These are phyloP conservation scores for Colletotrichum tamarilloi DNA, from an alignment of 2,329 filamentous ascomycete species.

Conservation along the genomic window DNA sequence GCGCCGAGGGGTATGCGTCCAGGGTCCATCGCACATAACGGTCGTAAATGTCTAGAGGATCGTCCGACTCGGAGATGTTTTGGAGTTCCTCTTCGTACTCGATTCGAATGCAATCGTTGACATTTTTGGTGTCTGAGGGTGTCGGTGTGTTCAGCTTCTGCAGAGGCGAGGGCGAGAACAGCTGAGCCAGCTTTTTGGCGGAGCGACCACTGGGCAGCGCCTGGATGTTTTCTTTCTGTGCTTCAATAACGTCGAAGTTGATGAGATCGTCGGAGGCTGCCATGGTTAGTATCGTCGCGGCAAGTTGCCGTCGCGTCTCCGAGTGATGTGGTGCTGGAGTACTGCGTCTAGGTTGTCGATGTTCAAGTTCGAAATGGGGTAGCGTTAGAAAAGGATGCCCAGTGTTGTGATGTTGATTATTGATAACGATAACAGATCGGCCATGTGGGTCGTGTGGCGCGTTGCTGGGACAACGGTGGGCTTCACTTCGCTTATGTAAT, in stretches of 20 bases:
- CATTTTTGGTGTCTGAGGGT: slow-evolving; percentile 77
- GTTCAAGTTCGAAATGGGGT: slow-evolving; percentile 13
- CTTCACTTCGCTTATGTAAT: slow-evolving; percentile 37
- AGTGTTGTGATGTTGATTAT: slow-evolving; percentile 37
- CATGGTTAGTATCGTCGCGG: slow-evolving; percentile 51
- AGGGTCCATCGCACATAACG: slow-evolving; percentile 98
- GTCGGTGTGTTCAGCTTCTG: slow-evolving; percentile 71
- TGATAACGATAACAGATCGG: slow-evolving; percentile 30
- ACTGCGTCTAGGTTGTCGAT: slow-evolving; percentile 17
- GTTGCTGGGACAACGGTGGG: slow-evolving; percentile 36
- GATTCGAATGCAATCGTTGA: slow-evolving; percentile 82
- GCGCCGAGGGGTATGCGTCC: slow-evolving; percentile 92
- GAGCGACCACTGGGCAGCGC: slow-evolving; percentile 88
- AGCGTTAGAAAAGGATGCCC: not conserved
- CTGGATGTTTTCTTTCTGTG: slow-evolving; percentile 98
- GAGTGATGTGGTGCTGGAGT: slow-evolving; percentile 13
- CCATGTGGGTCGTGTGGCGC: not conserved
- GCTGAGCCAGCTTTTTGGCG: slow-evolving; percentile 85
- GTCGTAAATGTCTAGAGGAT: slow-evolving; percentile 95
- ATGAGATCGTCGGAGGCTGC: slow-evolving; percentile 65
- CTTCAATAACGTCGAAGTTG: slow-evolving; percentile 93
- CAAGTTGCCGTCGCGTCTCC: slow-evolving; percentile 32
- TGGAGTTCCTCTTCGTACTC: slow-evolving; percentile 89
- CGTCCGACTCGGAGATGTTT: slow-evolving; percentile 85
- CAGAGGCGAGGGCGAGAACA: slow-evolving; percentile 76